Conservation (phyloP, 176 grass and related monocot species). For the Pharus latifolius region DNA sequence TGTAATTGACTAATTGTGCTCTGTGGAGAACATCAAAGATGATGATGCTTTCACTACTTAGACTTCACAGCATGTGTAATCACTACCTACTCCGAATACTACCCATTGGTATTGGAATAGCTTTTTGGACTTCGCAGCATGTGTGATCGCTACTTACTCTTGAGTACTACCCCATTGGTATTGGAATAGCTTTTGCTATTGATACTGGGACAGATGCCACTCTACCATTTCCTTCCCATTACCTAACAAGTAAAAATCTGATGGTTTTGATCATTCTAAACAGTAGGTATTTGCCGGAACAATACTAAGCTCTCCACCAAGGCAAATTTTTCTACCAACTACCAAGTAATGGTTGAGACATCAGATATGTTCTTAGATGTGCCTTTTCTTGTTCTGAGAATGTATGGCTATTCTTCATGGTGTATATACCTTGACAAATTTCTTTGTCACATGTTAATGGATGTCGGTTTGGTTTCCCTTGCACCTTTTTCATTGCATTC, state of each 20-base stretch:
- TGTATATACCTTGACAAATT: neutral
- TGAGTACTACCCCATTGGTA: no score
- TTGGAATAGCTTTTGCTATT: no score
- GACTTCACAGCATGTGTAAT: neutral
- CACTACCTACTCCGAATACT: neutral
- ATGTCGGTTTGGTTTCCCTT: neutral
- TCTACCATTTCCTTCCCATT: no score
- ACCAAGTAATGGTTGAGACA: neutral
- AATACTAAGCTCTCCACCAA: neutral
- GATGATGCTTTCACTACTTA: neutral
- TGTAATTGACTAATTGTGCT: neutral
- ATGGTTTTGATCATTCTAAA: no score
- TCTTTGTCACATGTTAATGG: neutral
- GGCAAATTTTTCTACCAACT: neutral
- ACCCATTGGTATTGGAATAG: neutral
- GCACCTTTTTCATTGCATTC: neutral
- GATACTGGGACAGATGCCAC: no score
- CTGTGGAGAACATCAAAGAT: no score
- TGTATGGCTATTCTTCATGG: neutral
- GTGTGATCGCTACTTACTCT: no score
- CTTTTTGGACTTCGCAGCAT: no score
- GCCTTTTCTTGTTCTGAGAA: neutral
- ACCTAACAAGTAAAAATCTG: no score
- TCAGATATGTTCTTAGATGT: neutral
- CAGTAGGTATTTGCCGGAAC: no score